phyloP scores from a whole-genome alignment of 23 red algal genomes.

The Agarophyton chilense region DNA sequence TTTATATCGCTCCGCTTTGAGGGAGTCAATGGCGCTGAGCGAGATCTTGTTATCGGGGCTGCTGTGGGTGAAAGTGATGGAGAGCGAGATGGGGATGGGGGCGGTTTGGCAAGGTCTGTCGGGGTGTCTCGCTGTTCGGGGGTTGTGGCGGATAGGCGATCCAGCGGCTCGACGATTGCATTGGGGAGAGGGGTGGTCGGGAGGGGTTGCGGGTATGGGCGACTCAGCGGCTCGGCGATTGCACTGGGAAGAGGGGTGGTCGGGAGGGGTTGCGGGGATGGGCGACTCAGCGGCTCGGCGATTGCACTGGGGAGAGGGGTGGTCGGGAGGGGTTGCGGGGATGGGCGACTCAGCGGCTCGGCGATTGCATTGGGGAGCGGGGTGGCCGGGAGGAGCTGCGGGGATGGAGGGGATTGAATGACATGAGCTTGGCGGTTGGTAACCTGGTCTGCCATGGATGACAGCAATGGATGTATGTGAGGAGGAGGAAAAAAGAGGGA shows the following conservation, averaged over 20 bases:
- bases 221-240: too few relatives aligned
- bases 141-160: neutral
- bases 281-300: too few relatives aligned
- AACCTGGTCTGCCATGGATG: neutral
- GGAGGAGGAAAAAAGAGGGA: neutral
- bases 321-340: too few relatives aligned
- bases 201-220: too few relatives aligned
- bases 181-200: neutral
- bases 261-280: too few relatives aligned
- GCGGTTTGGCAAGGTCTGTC: neutral
- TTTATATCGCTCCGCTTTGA: neutral
- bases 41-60: neutral
- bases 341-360: too few relatives aligned
- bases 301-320: too few relatives aligned
- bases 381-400: neutral
- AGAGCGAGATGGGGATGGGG: conserved; percentile 2
- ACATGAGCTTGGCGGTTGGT: too few relatives aligned
- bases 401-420: neutral
- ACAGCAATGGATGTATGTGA: neutral
- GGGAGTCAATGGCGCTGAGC: neutral
- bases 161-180: neutral
- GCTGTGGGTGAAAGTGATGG: neutral
- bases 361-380: too few relatives aligned
- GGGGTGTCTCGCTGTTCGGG: neutral
- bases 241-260: too few relatives aligned